Evolutionary conservation across 768 basidiomycete genomes (phyloP).

Genomic region (Suillus subluteus): DNA sequence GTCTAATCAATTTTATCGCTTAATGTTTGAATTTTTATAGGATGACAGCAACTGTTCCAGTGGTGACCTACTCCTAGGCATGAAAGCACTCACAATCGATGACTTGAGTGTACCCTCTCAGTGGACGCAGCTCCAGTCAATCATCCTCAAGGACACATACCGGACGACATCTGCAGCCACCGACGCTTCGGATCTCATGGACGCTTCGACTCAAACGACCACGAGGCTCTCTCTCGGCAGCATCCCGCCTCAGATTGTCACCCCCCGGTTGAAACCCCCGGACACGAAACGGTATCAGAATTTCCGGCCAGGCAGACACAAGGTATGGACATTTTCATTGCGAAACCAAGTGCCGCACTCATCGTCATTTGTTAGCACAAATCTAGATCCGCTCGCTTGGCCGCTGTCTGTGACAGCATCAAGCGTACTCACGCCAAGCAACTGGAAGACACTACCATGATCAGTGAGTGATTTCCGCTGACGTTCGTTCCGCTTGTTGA

Average conservation of each 20-base stretch:
- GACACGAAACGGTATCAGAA: neutral
- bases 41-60: neutral
- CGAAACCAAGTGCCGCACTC: neutral
- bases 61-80: neutral
- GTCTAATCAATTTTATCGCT: neutral
- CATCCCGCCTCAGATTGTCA: neutral
- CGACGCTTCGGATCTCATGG: neutral
- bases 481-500: neutral
- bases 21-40: neutral
- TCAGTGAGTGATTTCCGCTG: neutral
- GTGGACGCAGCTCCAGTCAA: neutral
- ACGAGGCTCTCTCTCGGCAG: neutral
- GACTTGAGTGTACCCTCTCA: neutral
- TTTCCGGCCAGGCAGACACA: neutral
- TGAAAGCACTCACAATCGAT: neutral
- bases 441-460: neutral
- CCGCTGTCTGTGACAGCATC: neutral
- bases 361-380: neutral
- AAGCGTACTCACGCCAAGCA: neutral
- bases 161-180: neutral
- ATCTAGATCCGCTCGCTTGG: neutral
- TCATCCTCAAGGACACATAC: neutral
- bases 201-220: neutral
- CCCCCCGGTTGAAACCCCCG: neutral
- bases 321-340: neutral